These are phyloP conservation scores for Cordyceps militaris DNA, from an alignment of 2,329 filamentous ascomycete genomes.

Conservation along the genomic window DNA sequence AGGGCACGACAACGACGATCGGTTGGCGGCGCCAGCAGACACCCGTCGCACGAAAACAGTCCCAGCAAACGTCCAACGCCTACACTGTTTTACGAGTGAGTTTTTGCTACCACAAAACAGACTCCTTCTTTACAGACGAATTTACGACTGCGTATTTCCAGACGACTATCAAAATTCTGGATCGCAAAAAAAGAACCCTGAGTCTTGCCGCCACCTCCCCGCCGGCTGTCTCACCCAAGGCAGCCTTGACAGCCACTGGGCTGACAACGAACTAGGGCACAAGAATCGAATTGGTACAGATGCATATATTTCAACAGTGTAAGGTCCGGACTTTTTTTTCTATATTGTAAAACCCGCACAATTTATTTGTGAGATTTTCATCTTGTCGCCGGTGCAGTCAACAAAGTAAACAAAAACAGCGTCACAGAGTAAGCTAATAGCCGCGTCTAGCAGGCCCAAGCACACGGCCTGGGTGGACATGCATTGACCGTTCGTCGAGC, in stretches of 20 bases:
- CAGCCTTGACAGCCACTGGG: neutral
- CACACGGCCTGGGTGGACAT: no score
- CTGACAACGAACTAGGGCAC: neutral
- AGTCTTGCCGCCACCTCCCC: neutral
- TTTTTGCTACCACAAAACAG: neutral
- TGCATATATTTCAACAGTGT: neutral
- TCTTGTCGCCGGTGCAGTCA: neutral
- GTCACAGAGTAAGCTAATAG: neutral
- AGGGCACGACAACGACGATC: neutral
- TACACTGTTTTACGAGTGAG: neutral
- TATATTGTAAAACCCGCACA: neutral
- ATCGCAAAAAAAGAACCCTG: neutral
- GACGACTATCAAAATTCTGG: neutral
- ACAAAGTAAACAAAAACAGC: neutral
- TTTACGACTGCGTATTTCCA: no score
- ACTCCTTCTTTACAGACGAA: no score
- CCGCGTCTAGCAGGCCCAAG: no score
- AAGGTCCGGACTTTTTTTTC: neutral
- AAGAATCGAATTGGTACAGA: neutral
- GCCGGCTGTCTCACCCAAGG: conserved; percentile 7
- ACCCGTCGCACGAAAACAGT: neutral
- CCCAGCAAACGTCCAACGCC: neutral
- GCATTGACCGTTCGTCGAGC: no score
- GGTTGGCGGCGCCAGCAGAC: neutral
- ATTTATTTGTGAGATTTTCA: no score